Conservation (phyloP, 2,329 filamentous ascomycete genomes). For the Epicoccum nigrum region DNA sequence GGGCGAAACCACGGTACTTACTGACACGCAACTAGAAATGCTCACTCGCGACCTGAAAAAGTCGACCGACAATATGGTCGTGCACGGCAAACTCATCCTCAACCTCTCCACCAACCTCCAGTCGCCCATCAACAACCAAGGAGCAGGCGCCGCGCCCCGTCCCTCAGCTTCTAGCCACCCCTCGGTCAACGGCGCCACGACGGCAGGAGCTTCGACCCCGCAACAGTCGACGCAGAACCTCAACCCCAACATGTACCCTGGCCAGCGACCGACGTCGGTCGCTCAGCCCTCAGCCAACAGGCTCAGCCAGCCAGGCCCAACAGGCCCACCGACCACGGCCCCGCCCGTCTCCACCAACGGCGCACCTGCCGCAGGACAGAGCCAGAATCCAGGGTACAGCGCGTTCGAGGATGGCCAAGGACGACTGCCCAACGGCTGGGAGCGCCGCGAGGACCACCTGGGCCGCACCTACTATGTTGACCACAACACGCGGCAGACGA, state of each 20-base stretch:
- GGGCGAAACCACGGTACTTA: background rate
- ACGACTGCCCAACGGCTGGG: slow-evolving; percentile 90
- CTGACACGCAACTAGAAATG: slow-evolving; percentile 71
- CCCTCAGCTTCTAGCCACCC: slow-evolving; percentile 49
- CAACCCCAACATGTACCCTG: slow-evolving; percentile 47
- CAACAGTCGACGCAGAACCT: slow-evolving; percentile 48
- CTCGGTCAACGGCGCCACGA: slow-evolving; percentile 47
- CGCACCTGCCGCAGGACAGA: slow-evolving; percentile 52
- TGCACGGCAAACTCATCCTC: slow-evolving; percentile 96
- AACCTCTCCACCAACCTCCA: slow-evolving; percentile 92
- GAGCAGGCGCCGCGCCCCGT: slow-evolving; percentile 39
- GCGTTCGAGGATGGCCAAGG: slow-evolving; percentile 98
- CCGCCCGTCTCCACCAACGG: slow-evolving; percentile 42
- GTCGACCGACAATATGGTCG: slow-evolving; percentile 95
- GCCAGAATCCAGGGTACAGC: slow-evolving; percentile 62
- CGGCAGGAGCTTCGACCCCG: slow-evolving; percentile 45
- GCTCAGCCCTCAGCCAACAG: slow-evolving; percentile 35
- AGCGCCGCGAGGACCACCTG: slow-evolving; percentile 91
- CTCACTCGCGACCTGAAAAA: slow-evolving; percentile 96
- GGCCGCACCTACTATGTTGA: slow-evolving; percentile 98
- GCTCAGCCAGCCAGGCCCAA: slow-evolving; percentile 37
- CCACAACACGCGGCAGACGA: slow-evolving; percentile 94
- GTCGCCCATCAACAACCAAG: slow-evolving; percentile 66
- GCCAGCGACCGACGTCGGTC: slow-evolving; percentile 37
- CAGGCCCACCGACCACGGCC: slow-evolving; percentile 52